Evolutionary conservation across 345 rosid genomes (phyloP).

Genomic region (Firmiana major): DNA sequence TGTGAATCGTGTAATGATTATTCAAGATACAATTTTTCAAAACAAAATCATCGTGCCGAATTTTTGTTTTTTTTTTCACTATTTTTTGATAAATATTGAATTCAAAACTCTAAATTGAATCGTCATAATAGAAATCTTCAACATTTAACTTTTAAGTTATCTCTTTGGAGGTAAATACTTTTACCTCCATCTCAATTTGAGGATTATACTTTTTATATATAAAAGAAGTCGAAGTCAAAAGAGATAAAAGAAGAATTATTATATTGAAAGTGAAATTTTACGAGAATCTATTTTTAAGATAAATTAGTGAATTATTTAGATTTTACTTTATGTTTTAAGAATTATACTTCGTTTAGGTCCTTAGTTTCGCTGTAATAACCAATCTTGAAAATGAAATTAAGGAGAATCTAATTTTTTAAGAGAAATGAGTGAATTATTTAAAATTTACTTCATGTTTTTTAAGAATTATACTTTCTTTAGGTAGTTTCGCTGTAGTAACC

Average conservation of each 20-base stretch:
- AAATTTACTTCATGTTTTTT: neutral
- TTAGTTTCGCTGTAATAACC: too few relatives aligned
- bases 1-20: neutral
- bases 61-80: neutral
- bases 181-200: neutral
- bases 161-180: neutral
- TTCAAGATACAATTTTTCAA: neutral
- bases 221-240: too few relatives aligned
- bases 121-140: neutral
- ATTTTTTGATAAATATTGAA: neutral
- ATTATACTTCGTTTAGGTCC: neutral
- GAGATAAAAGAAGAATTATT: too few relatives aligned
- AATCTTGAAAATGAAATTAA: too few relatives aligned
- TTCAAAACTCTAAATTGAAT: neutral
- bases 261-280: too few relatives aligned
- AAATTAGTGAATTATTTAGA: too few relatives aligned
- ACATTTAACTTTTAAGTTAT: neutral
- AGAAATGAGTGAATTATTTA: too few relatives aligned
- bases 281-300: too few relatives aligned
- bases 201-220: too few relatives aligned
- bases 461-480: neutral
- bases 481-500: neutral
- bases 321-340: neutral
- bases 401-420: too few relatives aligned
- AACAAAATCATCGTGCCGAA: too few relatives aligned